Base-by-base conservation (phyloP, 2,329 filamentous ascomycete species). In the Tolypocladium endophyticum region DNA sequence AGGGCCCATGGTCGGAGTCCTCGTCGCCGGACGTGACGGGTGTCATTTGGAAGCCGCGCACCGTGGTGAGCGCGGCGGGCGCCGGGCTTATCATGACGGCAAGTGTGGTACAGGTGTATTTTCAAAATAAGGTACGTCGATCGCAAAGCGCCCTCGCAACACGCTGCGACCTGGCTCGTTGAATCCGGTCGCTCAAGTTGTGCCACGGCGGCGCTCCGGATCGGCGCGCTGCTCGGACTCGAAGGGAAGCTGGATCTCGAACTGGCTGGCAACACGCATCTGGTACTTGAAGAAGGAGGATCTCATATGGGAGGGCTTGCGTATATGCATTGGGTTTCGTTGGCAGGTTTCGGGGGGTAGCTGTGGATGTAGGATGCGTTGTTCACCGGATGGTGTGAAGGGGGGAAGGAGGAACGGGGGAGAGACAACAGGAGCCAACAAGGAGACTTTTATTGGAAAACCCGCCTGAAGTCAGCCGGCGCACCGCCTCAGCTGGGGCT, bases 141-240 rank as follows among this genome's bases (percentile, higher is more conserved):
- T 28, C 2, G 45, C 8, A 50, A 18, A 9, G 23, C 45, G 43
- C 45, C 25, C 45, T 30, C 47, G 25, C 25, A 52, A 50, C 45
- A 50, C 45, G 25, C 25, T 52, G n/a, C 28, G 28, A 7, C 47
- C 47, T 11, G 47, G 47, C 7, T n/a, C 39, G 25, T 28, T 41
- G 25, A 9, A 33, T 38, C 43, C 33, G 36, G 64, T 50, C 55
- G 63, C 69, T 75, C 73, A 76, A 64, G 71, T 77, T 65, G 79
- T 76, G 71, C 82, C 81, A 64, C 81, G 81, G 72, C 82, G 81
- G 68, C 81, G 81, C 76, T 84, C 78, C 62, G 81, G 80, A 76
- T 84, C 81, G 67, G 79, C 79, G 69, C 82, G 81, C 66, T 75
- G 74, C 70, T 81, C 75, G 66, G 76, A 78, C 66, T 80, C 74